Base-by-base conservation (phyloP, 2,329 filamentous ascomycete genomes). In the Xylariaceae sp. region DNA sequence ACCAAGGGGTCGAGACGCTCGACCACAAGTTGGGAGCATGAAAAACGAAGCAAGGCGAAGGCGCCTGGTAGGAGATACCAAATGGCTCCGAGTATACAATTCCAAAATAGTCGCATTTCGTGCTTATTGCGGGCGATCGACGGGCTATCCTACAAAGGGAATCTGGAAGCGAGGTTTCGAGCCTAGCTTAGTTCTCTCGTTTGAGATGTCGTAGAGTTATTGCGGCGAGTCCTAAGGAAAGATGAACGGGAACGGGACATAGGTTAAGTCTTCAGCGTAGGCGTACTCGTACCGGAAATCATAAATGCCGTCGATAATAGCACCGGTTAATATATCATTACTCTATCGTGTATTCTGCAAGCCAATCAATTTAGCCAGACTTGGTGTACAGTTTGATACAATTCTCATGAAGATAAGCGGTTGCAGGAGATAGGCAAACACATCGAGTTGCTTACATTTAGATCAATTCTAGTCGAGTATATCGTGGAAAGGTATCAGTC, bases 21-120 rank as follows among this genome's bases (percentile, higher is more conserved):
- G 12, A 67, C 62, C n/a, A 66, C 64, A 9, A 68, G 64, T 26
- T 67, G 65, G 4, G 65, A 68, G 41, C 65, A 67, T 29, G 66
- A 68, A 56, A 67, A 68, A 2, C 66, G 63, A 41, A 67, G 65
- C 19, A 67, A 54, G 18, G 65, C 65, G 40, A 52, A 58, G 23
- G 41, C 59, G 20, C 45, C 41, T 1, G 61, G 48, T 9, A 57
- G 18, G 16, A 58, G 32, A 19, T 37, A 10, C 21, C 43, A 20
- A 12, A 52, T 18, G n/a, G 48, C 26, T 2, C 46, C 44, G 14
- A 62, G 41, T 20, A 29, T 19, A 19, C 19, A 37, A 14, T n/a
- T 48, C 59, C 44, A 53, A 20, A 45, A 12, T 18, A 48, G 43
- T 43, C 50, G 42, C 61, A 64, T 64, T 21, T 50, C 57, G 45